Evolutionary conservation across 2,329 filamentous ascomycete species (phyloP).

Genomic region (Verruconis gallopava): DNA sequence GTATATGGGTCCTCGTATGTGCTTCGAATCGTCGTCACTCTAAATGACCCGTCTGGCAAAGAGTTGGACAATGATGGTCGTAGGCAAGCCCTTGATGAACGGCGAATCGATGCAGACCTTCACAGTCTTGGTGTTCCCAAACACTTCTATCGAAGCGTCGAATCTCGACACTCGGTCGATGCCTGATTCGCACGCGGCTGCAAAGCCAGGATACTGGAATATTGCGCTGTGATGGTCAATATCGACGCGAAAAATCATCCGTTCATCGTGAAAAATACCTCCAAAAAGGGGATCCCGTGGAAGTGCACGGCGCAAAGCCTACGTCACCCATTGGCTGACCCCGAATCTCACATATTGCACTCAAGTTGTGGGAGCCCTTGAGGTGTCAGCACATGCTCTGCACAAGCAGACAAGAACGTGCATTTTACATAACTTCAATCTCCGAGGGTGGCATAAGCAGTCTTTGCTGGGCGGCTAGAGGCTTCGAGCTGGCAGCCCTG

Average conservation of each 20-base stretch:
- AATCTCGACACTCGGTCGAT: constrained; percentile 40
- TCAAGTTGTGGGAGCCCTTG: constrained; percentile 43
- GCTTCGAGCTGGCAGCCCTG: too few species aligned
- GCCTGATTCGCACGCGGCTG: constrained; percentile 45
- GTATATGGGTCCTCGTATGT: constrained; percentile 38
- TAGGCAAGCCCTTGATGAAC: constrained; percentile 42
- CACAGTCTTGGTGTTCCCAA: constrained; percentile 41
- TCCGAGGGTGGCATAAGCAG: not conserved
- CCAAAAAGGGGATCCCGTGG: constrained; percentile 8
- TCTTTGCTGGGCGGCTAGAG: too few species aligned
- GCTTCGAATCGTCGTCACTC: constrained; percentile 27
- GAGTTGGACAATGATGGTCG: constrained; percentile 36
- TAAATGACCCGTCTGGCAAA: constrained; percentile 26
- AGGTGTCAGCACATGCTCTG: too few species aligned
- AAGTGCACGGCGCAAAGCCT: constrained; percentile 13
- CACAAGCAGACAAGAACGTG: constrained; percentile 29
- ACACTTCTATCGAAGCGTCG: constrained; percentile 41
- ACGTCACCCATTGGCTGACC: constrained; percentile 36
- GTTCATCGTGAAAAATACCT: not conserved
- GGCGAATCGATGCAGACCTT: constrained; percentile 44
- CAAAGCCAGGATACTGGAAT: constrained; percentile 27
- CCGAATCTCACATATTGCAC: constrained; percentile 40
- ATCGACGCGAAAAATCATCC: not conserved
- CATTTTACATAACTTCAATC: not conserved
- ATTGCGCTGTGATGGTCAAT: constrained; percentile 4